These are phyloP conservation scores for Fusarium sp. DNA, from an alignment of 2,329 filamentous ascomycete genomes.

Conservation along the genomic window DNA sequence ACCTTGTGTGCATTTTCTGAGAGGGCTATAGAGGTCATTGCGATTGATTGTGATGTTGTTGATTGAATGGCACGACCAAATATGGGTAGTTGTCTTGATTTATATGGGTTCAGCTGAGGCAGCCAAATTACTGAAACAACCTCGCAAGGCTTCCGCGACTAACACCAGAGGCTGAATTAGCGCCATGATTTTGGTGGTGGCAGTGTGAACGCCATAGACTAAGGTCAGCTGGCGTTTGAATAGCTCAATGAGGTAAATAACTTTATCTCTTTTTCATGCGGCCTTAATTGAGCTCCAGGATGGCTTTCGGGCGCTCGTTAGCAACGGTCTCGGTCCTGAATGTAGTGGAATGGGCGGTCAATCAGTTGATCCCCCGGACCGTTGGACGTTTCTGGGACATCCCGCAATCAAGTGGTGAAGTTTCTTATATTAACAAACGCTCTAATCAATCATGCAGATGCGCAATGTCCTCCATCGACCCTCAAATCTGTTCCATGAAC, in stretches of 20 bases:
- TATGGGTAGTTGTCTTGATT: neutral
- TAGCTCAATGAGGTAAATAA: neutral
- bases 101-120: constrained; percentile 14
- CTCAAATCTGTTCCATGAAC: constrained; percentile 67
- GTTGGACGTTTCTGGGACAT: neutral
- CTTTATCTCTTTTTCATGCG: neutral
- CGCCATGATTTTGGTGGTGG: constrained; percentile 29
- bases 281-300: neutral
- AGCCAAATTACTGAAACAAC: constrained; percentile 26
- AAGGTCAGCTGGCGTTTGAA: neutral
- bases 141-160: constrained; percentile 14
- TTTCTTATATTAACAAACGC: neutral
- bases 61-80: too few relatives aligned
- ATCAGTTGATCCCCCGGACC: neutral
- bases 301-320: neutral
- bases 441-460: constrained; percentile 42
- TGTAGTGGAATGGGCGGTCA: neutral
- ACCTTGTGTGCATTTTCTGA: constrained; percentile 23
- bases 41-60: neutral
- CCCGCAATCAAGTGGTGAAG: neutral
- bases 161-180: constrained; percentile 17
- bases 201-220: constrained; percentile 16
- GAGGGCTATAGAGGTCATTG: constrained; percentile 25
- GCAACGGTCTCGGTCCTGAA: neutral
- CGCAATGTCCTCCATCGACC: constrained; percentile 66